Percentiles rank a stretch among this genome's conserved stretches.
These are phyloP conservation scores for Brassica cretica DNA, from an alignment of 345 rosid genomes.

Conservation along the genomic window DNA sequence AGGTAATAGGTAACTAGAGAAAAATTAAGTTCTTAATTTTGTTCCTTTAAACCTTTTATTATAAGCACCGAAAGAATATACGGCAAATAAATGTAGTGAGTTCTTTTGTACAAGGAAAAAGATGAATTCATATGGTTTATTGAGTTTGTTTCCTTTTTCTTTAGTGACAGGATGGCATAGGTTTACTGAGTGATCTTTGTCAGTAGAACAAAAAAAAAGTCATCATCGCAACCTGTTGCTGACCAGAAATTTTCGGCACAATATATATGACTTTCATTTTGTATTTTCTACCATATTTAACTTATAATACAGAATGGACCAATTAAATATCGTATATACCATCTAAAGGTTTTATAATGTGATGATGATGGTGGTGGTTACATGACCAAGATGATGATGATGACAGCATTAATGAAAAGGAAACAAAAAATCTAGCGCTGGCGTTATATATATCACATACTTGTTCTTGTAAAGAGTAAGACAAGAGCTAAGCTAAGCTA, in stretches of 20 bases:
- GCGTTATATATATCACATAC: constrained; percentile 42
- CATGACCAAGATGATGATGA: constrained; percentile 31
- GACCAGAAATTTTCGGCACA: constrained; percentile 13
- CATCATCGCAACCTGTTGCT: constrained; percentile 27
- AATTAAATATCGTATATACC: constrained; percentile 19
- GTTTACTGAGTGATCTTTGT: constrained; percentile 5
- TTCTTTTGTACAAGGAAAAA: background rate
- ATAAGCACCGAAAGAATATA: background rate
- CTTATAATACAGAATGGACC: constrained; percentile 21
- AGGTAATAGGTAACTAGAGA: background rate
- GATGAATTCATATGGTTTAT: background rate
- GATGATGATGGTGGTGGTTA: constrained; percentile 24
- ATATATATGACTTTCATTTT: constrained; percentile 8
- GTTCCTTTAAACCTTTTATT: background rate
- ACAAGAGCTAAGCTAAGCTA: constrained; percentile 18
- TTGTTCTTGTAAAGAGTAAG: constrained; percentile 29
- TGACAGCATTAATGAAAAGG: constrained; percentile 35
- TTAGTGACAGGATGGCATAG: constrained; percentile 23
- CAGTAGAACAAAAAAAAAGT: background rate
- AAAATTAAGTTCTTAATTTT: background rate
- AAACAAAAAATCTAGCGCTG: constrained; percentile 26
- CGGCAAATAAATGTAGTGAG: background rate
- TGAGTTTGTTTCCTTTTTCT: background rate
- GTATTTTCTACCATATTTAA: constrained; percentile 1
- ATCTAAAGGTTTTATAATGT: constrained; percentile 17